Conservation (phyloP, 768 basidiomycete genomes). For the Trametes coccinea region DNA sequence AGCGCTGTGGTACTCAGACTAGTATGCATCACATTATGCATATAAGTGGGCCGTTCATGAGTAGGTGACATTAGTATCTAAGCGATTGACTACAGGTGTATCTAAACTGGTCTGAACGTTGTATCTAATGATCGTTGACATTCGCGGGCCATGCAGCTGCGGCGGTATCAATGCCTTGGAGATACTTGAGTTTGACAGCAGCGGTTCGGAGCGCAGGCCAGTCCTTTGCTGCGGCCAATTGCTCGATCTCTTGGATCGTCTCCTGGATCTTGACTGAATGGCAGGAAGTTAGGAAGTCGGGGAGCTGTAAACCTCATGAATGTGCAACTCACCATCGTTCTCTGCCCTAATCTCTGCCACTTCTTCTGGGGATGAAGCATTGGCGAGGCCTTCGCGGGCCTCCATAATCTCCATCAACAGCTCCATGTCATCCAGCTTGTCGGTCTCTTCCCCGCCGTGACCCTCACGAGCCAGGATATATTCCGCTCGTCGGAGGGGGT, state of each 20-base stretch:
- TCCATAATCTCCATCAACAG: slow-evolving; percentile 82
- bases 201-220: slow-evolving; percentile 59
- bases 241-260: slow-evolving; percentile 48
- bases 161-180: slow-evolving; percentile 62
- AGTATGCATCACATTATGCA: no score
- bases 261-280: slow-evolving; percentile 51
- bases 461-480: slow-evolving; percentile 76
- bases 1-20: no score
- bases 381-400: slow-evolving; percentile 73
- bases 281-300: not conserved
- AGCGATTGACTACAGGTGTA: no score
- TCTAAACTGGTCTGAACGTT: not conserved
- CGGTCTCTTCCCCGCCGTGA: slow-evolving; percentile 59
- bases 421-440: slow-evolving; percentile 67
- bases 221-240: slow-evolving; percentile 49
- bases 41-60: no score
- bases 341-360: slow-evolving; percentile 51
- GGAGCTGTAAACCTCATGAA: no score
- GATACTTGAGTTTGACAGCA: slow-evolving; percentile 73
- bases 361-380: slow-evolving; percentile 48
- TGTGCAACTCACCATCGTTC: slow-evolving; percentile 52
- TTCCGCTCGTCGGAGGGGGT: slow-evolving; percentile 74
- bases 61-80: not conserved
- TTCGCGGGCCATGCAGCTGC: slow-evolving; percentile 38
- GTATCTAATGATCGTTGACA: slow-evolving; percentile 29